Evolutionary conservation across 2,329 filamentous ascomycete genomes (phyloP).

Genomic region (Furcasterigmium sp.): DNA sequence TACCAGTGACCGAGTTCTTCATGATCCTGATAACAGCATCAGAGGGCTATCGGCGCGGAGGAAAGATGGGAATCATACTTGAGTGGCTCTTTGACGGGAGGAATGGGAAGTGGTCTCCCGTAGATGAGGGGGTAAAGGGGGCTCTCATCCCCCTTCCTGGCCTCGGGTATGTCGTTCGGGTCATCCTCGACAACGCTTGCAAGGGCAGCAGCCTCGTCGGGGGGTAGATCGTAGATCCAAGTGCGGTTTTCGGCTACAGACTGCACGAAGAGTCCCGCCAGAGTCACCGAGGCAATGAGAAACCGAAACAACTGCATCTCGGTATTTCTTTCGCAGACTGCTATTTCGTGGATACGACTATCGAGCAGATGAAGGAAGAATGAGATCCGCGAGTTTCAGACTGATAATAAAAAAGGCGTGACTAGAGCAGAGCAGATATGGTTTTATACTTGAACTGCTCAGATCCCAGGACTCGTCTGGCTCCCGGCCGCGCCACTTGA

Average conservation of each 20-base stretch:
- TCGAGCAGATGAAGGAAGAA: too few species aligned
- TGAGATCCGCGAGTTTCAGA: too few species aligned
- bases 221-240: neutral
- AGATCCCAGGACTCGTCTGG: too few species aligned
- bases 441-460: too few species aligned
- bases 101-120: slow-evolving; percentile 33
- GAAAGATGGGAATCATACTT: slow-evolving; percentile 23
- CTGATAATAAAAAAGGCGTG: too few species aligned
- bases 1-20: slow-evolving; percentile 26
- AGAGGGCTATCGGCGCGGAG: too few species aligned
- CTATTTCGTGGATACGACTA: too few species aligned
- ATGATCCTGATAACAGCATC: slow-evolving; percentile 17
- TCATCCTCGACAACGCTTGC: slow-evolving; percentile 5
- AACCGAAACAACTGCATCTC: neutral
- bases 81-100: slow-evolving; percentile 33
- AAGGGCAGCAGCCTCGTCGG: slow-evolving; percentile 3
- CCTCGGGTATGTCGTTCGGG: neutral
- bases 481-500: too few species aligned
- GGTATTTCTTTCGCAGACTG: too few species aligned
- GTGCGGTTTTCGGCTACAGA: neutral
- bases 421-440: too few species aligned
- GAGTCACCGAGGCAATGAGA: neutral
- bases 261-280: neutral
- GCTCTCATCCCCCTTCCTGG: slow-evolving; percentile 14
- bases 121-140: slow-evolving; percentile 15